Evolutionary conservation across 75 land plant species (phyloP).

Genomic region (Selaginella moellendorffii): DNA sequence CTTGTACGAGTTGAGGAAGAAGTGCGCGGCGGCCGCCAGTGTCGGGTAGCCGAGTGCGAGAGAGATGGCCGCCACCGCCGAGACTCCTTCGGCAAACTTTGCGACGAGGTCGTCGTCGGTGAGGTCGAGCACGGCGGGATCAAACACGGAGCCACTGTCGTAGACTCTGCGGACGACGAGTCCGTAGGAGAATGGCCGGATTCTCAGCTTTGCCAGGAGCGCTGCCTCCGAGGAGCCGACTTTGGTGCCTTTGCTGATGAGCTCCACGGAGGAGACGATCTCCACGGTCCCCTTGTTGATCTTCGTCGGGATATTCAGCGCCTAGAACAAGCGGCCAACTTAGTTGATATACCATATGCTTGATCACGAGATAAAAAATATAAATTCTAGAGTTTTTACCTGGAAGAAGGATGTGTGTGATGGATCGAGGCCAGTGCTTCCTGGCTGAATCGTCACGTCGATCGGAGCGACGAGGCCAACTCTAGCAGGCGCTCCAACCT

Average conservation of each 20-base stretch:
- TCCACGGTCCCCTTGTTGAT: background rate
- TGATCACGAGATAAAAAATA: background rate
- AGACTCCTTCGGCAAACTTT: slow-evolving; percentile 46
- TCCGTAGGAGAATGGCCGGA: slow-evolving; percentile 67
- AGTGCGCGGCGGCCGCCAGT: slow-evolving; percentile 61
- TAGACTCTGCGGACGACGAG: slow-evolving; percentile 42
- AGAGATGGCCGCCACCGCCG: slow-evolving; percentile 42
- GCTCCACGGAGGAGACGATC: background rate
- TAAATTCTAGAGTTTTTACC: slow-evolving; percentile 28
- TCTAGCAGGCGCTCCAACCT: slow-evolving; percentile 55
- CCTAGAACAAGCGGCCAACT: background rate
- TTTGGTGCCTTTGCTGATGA: background rate
- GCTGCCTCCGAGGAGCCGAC: slow-evolving; percentile 39
- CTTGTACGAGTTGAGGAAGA: slow-evolving; percentile 56
- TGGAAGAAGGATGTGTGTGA: slow-evolving; percentile 67
- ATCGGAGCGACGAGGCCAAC: slow-evolving; percentile 54
- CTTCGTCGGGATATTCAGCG: background rate
- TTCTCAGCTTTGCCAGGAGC: slow-evolving; percentile 53
- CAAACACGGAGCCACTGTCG: slow-evolving; percentile 51
- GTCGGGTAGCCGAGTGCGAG: slow-evolving; percentile 52
- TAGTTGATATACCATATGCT: background rate
- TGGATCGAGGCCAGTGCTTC: slow-evolving; percentile 60
- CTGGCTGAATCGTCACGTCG: slow-evolving; percentile 55
- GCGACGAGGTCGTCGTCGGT: slow-evolving; percentile 51
- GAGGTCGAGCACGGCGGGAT: slow-evolving; percentile 54